Evolutionary conservation across 495 filamentous ascomycete species (phyloP).

Genomic region (Hyaloscypha bicolor): DNA sequence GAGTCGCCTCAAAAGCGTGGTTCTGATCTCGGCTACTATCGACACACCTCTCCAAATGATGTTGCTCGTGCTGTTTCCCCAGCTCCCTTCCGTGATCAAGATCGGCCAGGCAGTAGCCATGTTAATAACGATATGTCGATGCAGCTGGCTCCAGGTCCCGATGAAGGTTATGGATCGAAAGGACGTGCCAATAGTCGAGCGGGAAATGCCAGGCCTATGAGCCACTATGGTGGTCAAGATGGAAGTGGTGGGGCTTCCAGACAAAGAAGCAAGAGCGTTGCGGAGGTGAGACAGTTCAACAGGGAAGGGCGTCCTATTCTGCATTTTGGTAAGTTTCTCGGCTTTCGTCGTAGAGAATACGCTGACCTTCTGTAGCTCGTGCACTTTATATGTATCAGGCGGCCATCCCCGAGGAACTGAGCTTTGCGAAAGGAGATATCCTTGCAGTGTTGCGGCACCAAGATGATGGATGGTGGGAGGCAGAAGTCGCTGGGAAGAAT

Average conservation of each 20-base stretch:
- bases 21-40: constrained; percentile 57
- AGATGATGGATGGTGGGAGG: constrained; percentile 99
- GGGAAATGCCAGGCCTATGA: constrained; percentile 48
- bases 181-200: constrained; percentile 43
- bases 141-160: constrained; percentile 63
- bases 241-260: constrained; percentile 43
- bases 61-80: constrained; percentile 58
- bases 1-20: constrained; percentile 50
- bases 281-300: constrained; percentile 73
- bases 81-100: constrained; percentile 58
- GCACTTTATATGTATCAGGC: constrained; percentile 94
- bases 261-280: constrained; percentile 80
- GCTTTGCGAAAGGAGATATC: constrained; percentile 90
- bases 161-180: constrained; percentile 57
- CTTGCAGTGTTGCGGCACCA: constrained; percentile 88
- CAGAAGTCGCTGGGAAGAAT: constrained; percentile 81
- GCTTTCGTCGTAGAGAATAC: constrained; percentile 1
- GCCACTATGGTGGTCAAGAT: constrained; percentile 62
- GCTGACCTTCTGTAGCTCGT: constrained; percentile 62
- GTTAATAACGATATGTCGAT: constrained; percentile 60
- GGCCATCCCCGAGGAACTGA: constrained; percentile 91
- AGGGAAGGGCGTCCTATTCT: constrained; percentile 86
- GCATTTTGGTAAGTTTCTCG: constrained; percentile 75
- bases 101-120: constrained; percentile 64
- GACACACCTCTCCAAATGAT: constrained; percentile 57